A percentile compares a stretch with the other conserved stretches of the same genome.
These are phyloP conservation scores for Strobilomyces confusus DNA, from an alignment of 768 basidiomycete genomes.

Conservation along the genomic window DNA sequence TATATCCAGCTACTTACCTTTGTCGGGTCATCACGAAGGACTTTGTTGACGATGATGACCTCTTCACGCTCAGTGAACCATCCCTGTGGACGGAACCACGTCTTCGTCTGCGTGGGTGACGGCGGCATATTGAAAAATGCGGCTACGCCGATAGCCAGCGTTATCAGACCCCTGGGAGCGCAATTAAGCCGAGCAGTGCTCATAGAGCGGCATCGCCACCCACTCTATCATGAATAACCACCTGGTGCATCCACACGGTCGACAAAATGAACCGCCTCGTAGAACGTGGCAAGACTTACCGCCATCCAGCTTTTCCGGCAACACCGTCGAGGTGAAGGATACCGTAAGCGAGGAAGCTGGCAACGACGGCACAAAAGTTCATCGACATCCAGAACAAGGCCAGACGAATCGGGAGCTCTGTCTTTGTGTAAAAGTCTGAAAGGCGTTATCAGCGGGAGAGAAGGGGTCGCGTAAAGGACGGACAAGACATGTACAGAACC, in stretches of 20 bases:
- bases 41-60: constrained; percentile 52
- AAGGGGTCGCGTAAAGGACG: constrained; percentile 11
- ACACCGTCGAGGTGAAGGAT: constrained; percentile 36
- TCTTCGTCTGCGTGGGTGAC: constrained; percentile 55
- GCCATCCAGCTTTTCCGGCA: constrained; percentile 13
- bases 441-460: neutral
- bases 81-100: constrained; percentile 55
- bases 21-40: constrained; percentile 62
- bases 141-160: constrained; percentile 47
- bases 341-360: constrained; percentile 63
- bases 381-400: constrained; percentile 68
- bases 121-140: constrained; percentile 60
- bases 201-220: neutral
- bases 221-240: constrained; percentile 38
- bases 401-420: constrained; percentile 48
- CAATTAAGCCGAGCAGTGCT: neutral
- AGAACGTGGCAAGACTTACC: constrained; percentile 9
- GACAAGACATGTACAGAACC: constrained; percentile 59
- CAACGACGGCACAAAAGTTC: constrained; percentile 50
- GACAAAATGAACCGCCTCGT: neutral
- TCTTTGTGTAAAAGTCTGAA: constrained; percentile 52
- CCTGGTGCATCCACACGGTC: constrained; percentile 13
- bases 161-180: constrained; percentile 30
- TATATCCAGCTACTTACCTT: constrained; percentile 33
- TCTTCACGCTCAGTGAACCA: constrained; percentile 66